Evolutionary conservation across 2,329 filamentous ascomycete genomes (phyloP).

Genomic region (Aspergillus tanneri): DNA sequence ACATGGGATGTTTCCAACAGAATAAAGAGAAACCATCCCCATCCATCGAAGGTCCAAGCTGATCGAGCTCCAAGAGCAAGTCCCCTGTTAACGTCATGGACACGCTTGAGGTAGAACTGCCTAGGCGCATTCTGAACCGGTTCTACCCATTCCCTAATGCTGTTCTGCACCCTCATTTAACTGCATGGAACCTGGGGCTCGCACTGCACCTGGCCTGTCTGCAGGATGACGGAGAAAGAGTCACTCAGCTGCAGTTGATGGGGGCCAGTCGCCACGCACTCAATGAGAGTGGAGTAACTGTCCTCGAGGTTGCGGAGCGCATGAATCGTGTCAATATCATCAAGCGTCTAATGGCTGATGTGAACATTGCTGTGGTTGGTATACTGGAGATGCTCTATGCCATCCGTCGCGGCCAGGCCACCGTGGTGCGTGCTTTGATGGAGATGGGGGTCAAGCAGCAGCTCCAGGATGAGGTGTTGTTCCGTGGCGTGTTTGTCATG

Average conservation of each 20-base stretch:
- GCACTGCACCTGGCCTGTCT: conserved; percentile 14
- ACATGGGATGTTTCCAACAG: too few relatives aligned
- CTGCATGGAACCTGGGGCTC: neutral
- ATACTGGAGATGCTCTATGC: conserved; percentile 11
- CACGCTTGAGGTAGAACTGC: too few relatives aligned
- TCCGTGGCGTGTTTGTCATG: conserved; percentile 9
- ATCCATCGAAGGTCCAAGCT: too few relatives aligned
- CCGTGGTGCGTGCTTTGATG: conserved; percentile 13
- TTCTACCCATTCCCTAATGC: neutral
- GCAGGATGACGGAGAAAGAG: conserved; percentile 2
- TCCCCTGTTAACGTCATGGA: too few relatives aligned
- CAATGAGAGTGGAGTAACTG: conserved; percentile 8
- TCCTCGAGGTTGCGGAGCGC: conserved; percentile 15
- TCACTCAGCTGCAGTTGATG: conserved; percentile 7
- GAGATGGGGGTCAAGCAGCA: conserved; percentile 16
- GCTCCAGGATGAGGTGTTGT: conserved; percentile 2
- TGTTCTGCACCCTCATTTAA: neutral
- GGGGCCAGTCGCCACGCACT: conserved; percentile 13
- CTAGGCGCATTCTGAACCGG: neutral
- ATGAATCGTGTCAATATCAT: conserved; percentile 8
- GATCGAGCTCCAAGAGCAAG: too few relatives aligned
- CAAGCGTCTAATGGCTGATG: conserved; percentile 9
- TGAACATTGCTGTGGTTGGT: conserved; percentile 7
- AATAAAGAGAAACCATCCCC: too few relatives aligned
- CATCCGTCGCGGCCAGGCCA: conserved; percentile 4